Conservation (phyloP, 202 grass and related monocot species). For the Cymbopogon flexuosus region DNA sequence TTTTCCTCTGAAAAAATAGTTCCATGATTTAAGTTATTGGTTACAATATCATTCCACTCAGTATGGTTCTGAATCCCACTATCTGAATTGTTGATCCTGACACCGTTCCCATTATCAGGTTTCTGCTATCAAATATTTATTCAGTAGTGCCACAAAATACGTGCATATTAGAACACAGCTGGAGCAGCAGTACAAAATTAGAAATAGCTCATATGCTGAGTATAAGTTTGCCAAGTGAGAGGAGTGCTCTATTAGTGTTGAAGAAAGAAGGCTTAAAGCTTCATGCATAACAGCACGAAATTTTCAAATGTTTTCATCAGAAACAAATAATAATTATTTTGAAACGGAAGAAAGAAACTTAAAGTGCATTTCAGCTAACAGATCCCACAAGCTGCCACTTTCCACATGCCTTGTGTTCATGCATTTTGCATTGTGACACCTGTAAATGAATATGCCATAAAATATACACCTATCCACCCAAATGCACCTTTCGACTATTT, state of each 20-base stretch:
- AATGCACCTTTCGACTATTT: neutral
- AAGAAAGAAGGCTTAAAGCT: neutral
- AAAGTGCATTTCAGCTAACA: neutral
- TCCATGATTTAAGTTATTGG: neutral
- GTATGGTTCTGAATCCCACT: neutral
- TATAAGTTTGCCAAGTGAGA: neutral
- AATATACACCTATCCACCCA: neutral
- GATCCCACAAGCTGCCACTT: neutral
- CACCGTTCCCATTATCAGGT: neutral
- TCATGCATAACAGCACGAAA: neutral
- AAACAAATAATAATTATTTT: neutral
- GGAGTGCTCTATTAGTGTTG: neutral
- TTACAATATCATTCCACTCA: neutral
- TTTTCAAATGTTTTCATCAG: neutral
- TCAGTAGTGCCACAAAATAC: conserved; percentile 21
- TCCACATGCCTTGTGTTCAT: neutral
- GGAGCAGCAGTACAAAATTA: neutral
- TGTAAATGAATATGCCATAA: neutral
- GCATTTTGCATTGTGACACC: neutral
- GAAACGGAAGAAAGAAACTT: neutral
- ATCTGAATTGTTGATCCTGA: conserved; percentile 17
- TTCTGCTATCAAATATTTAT: conserved; percentile 29
- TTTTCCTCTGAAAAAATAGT: conserved; percentile 20
- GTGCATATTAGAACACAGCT: conserved; percentile 10
- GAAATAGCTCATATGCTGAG: neutral